Evolutionary conservation across 2,329 filamentous ascomycete species (phyloP), one percentile per base, ranked within the genome.

Genomic region (Dactylella cylindrospora): DNA sequence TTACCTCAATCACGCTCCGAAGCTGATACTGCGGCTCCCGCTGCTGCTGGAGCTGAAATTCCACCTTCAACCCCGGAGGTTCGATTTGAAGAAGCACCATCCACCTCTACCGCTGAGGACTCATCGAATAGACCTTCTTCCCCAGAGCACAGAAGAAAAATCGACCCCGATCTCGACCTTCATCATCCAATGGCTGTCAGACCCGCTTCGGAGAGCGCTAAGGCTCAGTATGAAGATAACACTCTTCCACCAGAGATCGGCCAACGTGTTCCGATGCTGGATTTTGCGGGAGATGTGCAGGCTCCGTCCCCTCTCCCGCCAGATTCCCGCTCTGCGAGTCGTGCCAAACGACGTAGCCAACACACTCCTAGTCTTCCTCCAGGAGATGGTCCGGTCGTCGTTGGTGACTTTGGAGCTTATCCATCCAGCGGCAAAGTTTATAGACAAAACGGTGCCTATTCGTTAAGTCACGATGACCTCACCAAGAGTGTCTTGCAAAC

Each of bases 201-300:
- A 51, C 46, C 60, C 15, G 31, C 46, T 19, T 26, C 39, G n/a
- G 51, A 59, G 41, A 43, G 44, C 10, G 50, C 53, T 3, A 65
- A 60, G 23, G 46, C 49, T 33, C 36, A 41, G 28, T 29, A 60
- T 17, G 67, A 67, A 13, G 59, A 69, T 36, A 66, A 67, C 45
- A 59, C 62, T 8, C 91, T 90, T 17, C 95, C 96, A 68, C 90
- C 90, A 1, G 88, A 94, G 71, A 93, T 96, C 67, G 91, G 91
- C 40, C 83, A 88, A 70, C 86, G 90, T 70, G 91, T 98, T 31
- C 93, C 93, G 43, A 93, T 98, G 88, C 86, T 93, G 71, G 86
- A 85, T 47, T 83, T 93, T 71, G 88, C 93, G 35, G 93, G 93
- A 64, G 91, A 97, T 71, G 93, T 97, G 7, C 93, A 98, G 75